Evolutionary conservation across 148 eudicot species (phyloP), one percentile per base, ranked within the genome.

Genomic region (Arbutus unedo): DNA sequence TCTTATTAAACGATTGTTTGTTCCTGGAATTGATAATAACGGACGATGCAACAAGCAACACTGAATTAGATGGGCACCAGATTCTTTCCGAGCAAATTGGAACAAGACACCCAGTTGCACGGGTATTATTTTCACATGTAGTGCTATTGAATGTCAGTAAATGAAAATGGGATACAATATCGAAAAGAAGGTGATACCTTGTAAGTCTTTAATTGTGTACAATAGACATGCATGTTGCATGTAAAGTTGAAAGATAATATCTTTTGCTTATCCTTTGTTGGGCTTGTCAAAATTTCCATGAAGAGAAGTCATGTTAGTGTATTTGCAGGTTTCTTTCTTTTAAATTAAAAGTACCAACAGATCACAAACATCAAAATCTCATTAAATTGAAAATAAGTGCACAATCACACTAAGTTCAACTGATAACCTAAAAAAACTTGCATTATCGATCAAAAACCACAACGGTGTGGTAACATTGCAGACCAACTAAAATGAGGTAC

Each of bases 401-500:
- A 31, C 38, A 31, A 31, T 31, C 38, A 31, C 38, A 31, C 38
- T 31, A 31, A 31, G 38, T 31, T 31, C 38, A 31, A 31, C 38
- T 1, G 38, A 49, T 23, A 79, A 31, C 74, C 41, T 9, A 18
- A 66, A 66, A 64, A 25, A 9, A 74, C 25, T 66, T 79, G 74
- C 47, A 49, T 23, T 31, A 80, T 79, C 75, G 62, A 47, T 85
- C 51, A 70, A 67, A 81, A 84, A 70, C 70, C 78, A 86, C 82
- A 45, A 54, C 21, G 70, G 57, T 43, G 85, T 50, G 50, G 81
- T 38, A 66, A 51, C 57, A 81, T 77, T 66, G 57, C 51, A 79
- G 3, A 79, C 74, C 13, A 50, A 49, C 84, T 51, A 76, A 62
- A 15, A 49, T 10, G 77, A 68, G 60, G 67, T 67, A 51, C 54